These are phyloP conservation scores for Entomortierella parvispora DNA, from an alignment of 192 early-diverging fungal genomes.

Conservation along the genomic window DNA sequence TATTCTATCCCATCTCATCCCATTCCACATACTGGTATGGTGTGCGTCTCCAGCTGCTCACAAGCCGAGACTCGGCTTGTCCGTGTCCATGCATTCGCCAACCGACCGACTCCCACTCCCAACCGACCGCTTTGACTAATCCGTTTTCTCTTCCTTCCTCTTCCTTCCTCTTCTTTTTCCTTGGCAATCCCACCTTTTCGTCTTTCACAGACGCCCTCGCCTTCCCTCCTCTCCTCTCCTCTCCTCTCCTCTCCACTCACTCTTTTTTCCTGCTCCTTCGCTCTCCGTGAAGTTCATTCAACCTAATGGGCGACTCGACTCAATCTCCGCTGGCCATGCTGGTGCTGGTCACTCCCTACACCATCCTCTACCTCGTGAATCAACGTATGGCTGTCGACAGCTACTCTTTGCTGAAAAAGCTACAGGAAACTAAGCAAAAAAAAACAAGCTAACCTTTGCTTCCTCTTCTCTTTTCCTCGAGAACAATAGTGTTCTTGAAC, in stretches of 20 bases:
- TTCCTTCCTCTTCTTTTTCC: not conserved
- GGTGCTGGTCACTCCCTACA: slow-evolving; percentile 43
- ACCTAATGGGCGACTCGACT: slow-evolving; percentile 28
- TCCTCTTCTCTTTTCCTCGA: not conserved
- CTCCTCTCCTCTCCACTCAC: not conserved
- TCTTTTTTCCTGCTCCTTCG: not conserved
- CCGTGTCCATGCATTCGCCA: too few relatives aligned
- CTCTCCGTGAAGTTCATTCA: not conserved
- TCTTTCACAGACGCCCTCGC: not conserved
- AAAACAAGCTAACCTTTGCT: not conserved
- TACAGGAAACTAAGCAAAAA: not conserved
- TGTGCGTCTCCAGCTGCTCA: too few relatives aligned
- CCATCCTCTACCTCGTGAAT: slow-evolving; percentile 38
- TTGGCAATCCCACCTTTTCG: not conserved
- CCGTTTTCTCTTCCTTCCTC: slow-evolving; percentile 1
- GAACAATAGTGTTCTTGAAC: slow-evolving; percentile 28
- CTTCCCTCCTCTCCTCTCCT: not conserved
- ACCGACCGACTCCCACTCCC: too few relatives aligned
- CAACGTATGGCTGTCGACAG: slow-evolving; percentile 22
- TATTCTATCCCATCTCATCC: too few relatives aligned
- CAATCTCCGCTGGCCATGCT: slow-evolving; percentile 49
- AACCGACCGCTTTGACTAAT: too few relatives aligned
- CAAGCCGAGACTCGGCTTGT: too few relatives aligned
- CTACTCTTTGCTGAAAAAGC: too few relatives aligned
- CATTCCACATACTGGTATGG: too few relatives aligned